Base-by-base conservation (phyloP, 192 early-diverging fungal genomes). In the Backusella morwellensis region DNA sequence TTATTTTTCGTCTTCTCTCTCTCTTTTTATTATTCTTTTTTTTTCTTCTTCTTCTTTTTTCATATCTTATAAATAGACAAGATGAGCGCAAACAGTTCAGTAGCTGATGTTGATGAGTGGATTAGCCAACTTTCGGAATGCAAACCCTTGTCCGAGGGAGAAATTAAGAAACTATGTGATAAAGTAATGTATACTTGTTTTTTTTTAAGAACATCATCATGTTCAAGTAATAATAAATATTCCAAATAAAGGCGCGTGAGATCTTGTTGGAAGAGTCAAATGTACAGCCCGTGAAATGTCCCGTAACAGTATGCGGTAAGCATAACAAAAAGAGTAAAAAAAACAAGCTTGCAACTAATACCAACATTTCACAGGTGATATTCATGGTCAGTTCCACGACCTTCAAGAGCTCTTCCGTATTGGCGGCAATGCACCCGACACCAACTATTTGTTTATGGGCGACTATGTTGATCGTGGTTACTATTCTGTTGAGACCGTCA, bases 401-500 rank as follows among this genome's bases (percentile, higher is more conserved):
- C 87, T 99, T 59, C 93, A 97, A 79, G 97, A 98, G 85, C 92
- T 99, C 32, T 97, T 99, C 85, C 92, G 92, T 73, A 97, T 98
- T 75, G 97, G 98, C 68, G 98, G 98, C 79, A 92, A 97, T 75
- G 94, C 94, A 52, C 97, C 98, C 7, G 91, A 98, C 78, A 99
- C 97, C 74, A 98, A 98, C 84, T 99, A 99, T 78, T 88, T 99
- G 36, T 99, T 99, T 82, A 96, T 99, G 96, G 97, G 97, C 66
- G 98, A 99, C 85, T 99, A 98, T 84, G 98, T 99, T 42, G 98
- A 99, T 81, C 93, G 98, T 72, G 98, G 98, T 54, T 98, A 98
- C 82, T 97, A 99, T 86, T 95, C 93, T 35, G 98, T 99, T 68
- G 98, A 99, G 88, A 99, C 97, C 3, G 96, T 99, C 71, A 92